phyloP scores from a whole-genome alignment of 2,329 filamentous ascomycete species.

The Cercospora sesami region DNA sequence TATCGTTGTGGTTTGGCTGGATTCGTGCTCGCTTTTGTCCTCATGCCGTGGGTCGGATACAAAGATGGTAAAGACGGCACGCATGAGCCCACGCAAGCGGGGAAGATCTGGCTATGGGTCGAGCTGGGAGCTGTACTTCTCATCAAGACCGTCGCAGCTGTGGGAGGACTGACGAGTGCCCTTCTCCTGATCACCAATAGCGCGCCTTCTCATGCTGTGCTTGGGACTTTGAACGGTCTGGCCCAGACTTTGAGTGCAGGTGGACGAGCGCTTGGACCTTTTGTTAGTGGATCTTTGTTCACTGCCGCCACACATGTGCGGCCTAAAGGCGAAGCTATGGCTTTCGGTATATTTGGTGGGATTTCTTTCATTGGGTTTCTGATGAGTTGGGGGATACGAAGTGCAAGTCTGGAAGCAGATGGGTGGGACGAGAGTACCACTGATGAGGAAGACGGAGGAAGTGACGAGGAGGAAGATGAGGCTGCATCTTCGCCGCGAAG shows the following conservation, averaged over 20 bases:
- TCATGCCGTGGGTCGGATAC: slow-evolving; percentile 90
- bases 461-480: slow-evolving; percentile 5
- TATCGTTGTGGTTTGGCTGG: slow-evolving; percentile 78
- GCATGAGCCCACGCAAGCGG: slow-evolving; percentile 53
- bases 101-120: slow-evolving; percentile 70
- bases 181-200: slow-evolving; percentile 92
- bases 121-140: slow-evolving; percentile 80
- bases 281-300: slow-evolving; percentile 84
- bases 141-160: slow-evolving; percentile 84
- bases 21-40: slow-evolving; percentile 75
- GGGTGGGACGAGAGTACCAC: slow-evolving; percentile 52
- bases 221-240: slow-evolving; percentile 88
- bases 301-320: slow-evolving; percentile 70
- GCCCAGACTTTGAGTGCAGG: slow-evolving; percentile 92
- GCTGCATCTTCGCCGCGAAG: slow-evolving; percentile 20
- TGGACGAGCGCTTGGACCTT: slow-evolving; percentile 83
- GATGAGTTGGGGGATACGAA: slow-evolving; percentile 74
- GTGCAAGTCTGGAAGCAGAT: slow-evolving; percentile 59
- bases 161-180: slow-evolving; percentile 86
- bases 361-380: slow-evolving; percentile 78
- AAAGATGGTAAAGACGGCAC: slow-evolving; percentile 54
- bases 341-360: slow-evolving; percentile 85
- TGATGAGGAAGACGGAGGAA: slow-evolving; percentile 46
- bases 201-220: slow-evolving; percentile 76
- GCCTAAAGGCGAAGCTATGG: slow-evolving; percentile 79